Base-by-base conservation (phyloP, 805 yeast species). In the Candida verbasci region DNA sequence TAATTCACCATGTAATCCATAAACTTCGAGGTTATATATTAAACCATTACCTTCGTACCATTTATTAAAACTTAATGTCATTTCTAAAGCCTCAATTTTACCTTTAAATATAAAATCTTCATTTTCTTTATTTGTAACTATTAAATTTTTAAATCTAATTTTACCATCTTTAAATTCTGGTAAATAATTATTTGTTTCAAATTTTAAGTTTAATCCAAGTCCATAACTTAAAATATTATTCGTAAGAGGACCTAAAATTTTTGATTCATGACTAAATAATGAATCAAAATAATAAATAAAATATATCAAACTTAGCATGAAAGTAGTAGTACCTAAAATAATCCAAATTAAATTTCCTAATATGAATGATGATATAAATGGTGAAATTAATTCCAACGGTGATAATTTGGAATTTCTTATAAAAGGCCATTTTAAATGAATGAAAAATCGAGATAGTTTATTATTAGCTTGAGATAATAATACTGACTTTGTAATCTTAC, bases 281-380 rank as follows among this genome's bases (percentile, higher is more conserved):
- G 29, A 25, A 12, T 33, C 17, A 6, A 33, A 25, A 25, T 25
- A 33, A 43, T 75, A 68, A 3, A 71, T 52, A 1, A 70, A 46
- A 47, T 74, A 73, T 49, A 76, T 60, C 6, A 68, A 42, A 22
- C 66, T 59, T 24, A 78, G 68, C 7, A 68, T 68, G 48, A 75
- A 76, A 1, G 80, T 76, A 7, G 82, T 76, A 3, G 82, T 76
- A 3, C 81, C 81, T 37, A 76, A 55, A 10, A 74, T 50, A 12
- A 76, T 59, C 79, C 79, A 75, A 24, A 76, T 50, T 15, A 74
- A 55, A 46, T 75, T 71, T 1, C 80, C 81, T 78, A 76, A 72
- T 21, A 76, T 62, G 9, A 74, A 52, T 78, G 78, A 76, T 4
- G 80, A 74, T 8, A 70, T 58, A 46, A 76, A 71, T 1, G 82